A percentile compares a stretch with the other conserved stretches of the same genome.
Evolutionary conservation across 495 filamentous ascomycete species (phyloP).

Genomic region (Acidomyces sp.): DNA sequence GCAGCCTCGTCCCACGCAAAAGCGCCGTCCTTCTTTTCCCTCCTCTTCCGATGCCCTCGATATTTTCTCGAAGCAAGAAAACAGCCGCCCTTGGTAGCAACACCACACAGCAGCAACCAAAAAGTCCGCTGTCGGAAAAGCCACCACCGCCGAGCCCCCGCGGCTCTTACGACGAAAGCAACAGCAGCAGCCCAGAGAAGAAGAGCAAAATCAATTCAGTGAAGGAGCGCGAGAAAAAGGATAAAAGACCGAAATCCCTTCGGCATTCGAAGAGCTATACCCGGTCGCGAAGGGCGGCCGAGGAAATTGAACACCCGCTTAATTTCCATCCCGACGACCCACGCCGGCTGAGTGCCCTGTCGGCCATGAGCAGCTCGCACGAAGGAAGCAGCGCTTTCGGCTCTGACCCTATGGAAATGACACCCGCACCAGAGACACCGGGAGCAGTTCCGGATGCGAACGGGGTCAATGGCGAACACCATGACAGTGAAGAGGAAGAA

Average conservation of each 20-base stretch:
- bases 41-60: slow-evolving; percentile 11
- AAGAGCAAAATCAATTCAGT: slow-evolving; percentile 6
- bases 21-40: not conserved
- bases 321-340: slow-evolving; percentile 77
- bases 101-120: no score
- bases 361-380: slow-evolving; percentile 48
- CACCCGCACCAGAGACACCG: slow-evolving; percentile 20
- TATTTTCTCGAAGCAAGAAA: slow-evolving; percentile 7
- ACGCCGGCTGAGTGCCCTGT: slow-evolving; percentile 46
- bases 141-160: not conserved
- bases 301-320: slow-evolving; percentile 56
- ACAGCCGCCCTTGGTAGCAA: no score
- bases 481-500: slow-evolving; percentile 35
- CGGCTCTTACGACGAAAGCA: not conserved
- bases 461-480: slow-evolving; percentile 40
- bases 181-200: slow-evolving; percentile 8
- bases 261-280: slow-evolving; percentile 4
- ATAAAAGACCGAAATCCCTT: slow-evolving; percentile 6
- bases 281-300: slow-evolving; percentile 1
- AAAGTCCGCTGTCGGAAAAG: not conserved
- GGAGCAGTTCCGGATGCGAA: slow-evolving; percentile 24
- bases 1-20: no score
- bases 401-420: slow-evolving; percentile 29
- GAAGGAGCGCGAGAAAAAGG: slow-evolving; percentile 11
- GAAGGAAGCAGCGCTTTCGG: slow-evolving; percentile 34